Base-by-base conservation (phyloP, 2,329 filamentous ascomycete species). In the Colletotrichum phormii region DNA sequence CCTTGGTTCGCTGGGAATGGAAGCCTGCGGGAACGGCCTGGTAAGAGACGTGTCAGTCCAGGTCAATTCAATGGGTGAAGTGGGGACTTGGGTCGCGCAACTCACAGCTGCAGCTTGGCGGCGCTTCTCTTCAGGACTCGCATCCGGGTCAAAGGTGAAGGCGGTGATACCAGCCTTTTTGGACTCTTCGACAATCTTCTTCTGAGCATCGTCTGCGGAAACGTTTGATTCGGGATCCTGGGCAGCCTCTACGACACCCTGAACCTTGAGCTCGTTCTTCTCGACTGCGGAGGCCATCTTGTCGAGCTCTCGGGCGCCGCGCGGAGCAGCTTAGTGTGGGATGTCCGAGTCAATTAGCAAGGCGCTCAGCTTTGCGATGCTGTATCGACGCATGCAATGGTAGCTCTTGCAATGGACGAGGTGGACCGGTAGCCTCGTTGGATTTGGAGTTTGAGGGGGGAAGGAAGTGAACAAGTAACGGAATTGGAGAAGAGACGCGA, bases 111-210 rank as follows among this genome's bases (percentile, higher is more conserved):
- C 87, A 26, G 93, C 92, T 80, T 95, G 94, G 37, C 92, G 92
- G 74, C 89, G 92, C 86, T 99, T 99, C 82, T 97, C 89, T 81
- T 95, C 94, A 0, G 93, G 89, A 55, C 88, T 92, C 54, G 95
- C 95, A 85, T 98, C 85, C 0, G 97, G 95, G 80, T 99, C 89
- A 84, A 98, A 99, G 74, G 92, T 90, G 81, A 94, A 97, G 75
- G 95, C 95, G 35, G 92, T 85, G 29, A 93, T 90, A 54, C 97
- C 97, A 13, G 93, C 94, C 78, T 93, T 92, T 79, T 88, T 90
- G 76, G 94, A 94, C 81, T 97, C 92, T 66, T 94, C 87, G 31
- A 97, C 88, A 61, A 98, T 88, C 77, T 90, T 89, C 76, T 89
- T 87, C 83, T 97, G 89, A 37, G 94, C 94, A 75, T 92, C 91